Percentiles rank a stretch among this genome's conserved stretches.
Evolutionary conservation across 2,329 filamentous ascomycete genomes (phyloP).

Genomic region (Lachnellula occidentalis): DNA sequence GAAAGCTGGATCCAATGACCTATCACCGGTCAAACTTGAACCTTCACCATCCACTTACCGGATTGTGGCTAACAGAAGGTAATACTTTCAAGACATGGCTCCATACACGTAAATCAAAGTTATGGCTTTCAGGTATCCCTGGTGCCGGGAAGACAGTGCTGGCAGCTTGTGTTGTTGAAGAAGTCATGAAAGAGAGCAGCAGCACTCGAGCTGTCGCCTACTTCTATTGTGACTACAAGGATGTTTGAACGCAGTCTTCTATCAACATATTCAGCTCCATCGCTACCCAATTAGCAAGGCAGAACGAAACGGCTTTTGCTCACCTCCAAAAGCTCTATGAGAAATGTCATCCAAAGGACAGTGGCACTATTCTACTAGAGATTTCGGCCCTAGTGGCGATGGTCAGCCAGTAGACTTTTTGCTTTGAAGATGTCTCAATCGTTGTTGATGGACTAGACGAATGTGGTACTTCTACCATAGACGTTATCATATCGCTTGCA

Average conservation of each 20-base stretch:
- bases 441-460: constrained; percentile 9
- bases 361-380: neutral
- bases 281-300: neutral
- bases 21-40: neutral
- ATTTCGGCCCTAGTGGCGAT: neutral
- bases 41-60: constrained; percentile 5
- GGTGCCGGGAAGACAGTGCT: constrained; percentile 19
- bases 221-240: constrained; percentile 29
- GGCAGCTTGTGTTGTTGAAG: constrained; percentile 7
- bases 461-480: neutral
- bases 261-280: constrained; percentile 16
- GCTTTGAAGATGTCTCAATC: constrained; percentile 3
- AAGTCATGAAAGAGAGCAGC: constrained; percentile 1
- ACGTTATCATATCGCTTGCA: neutral
- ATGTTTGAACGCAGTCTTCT: constrained; percentile 11
- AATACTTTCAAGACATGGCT: constrained; percentile 9
- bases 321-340: neutral
- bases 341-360: neutral
- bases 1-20: neutral
- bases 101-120: neutral
- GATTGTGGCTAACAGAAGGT: constrained; percentile 30
- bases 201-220: constrained; percentile 6
- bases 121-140: constrained; percentile 17
- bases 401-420: neutral
- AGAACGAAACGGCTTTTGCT: neutral